Conservation (phyloP, 2,329 filamentous ascomycete genomes). For the Malbranchea cinnamomea region DNA sequence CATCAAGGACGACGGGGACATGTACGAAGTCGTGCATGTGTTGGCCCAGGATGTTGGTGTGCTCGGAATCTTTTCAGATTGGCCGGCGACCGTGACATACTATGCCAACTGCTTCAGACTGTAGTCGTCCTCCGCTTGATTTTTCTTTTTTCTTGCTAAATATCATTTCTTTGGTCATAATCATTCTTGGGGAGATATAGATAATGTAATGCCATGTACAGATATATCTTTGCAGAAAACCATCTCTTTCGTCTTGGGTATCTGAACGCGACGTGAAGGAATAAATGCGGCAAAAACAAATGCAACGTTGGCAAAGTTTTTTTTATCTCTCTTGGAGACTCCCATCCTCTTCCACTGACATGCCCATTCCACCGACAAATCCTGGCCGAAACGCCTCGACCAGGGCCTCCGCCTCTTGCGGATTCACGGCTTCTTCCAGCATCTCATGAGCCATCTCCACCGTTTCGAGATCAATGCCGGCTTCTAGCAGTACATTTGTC, state of each 20-base stretch:
- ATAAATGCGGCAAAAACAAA: too few relatives aligned
- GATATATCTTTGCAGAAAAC: too few relatives aligned
- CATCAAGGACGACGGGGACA: conserved; percentile 49
- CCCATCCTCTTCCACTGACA: too few relatives aligned
- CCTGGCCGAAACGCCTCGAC: conserved; percentile 32
- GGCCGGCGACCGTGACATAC: conserved; percentile 53
- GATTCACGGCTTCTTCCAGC: conserved; percentile 64
- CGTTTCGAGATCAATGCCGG: conserved; percentile 60
- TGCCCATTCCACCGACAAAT: too few relatives aligned
- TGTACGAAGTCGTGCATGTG: conserved; percentile 51
- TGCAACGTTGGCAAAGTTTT: too few relatives aligned
- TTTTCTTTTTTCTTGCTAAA: neutral
- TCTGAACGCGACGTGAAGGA: too few relatives aligned
- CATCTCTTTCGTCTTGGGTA: too few relatives aligned
- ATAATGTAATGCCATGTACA: too few relatives aligned
- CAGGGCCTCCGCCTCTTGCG: conserved; percentile 57
- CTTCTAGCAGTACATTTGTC: conserved; percentile 63
- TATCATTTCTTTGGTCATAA: neutral
- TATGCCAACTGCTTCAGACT: conserved; percentile 54
- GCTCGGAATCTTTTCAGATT: conserved; percentile 51
- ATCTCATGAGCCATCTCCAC: conserved; percentile 69
- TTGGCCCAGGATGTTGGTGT: conserved; percentile 47
- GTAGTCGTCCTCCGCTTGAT: conserved; percentile 4
- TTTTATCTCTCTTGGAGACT: too few relatives aligned
- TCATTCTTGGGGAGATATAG: neutral